phyloP scores from a whole-genome alignment of 2,329 filamentous ascomycete species.

The Dothideomycetes sp. region DNA sequence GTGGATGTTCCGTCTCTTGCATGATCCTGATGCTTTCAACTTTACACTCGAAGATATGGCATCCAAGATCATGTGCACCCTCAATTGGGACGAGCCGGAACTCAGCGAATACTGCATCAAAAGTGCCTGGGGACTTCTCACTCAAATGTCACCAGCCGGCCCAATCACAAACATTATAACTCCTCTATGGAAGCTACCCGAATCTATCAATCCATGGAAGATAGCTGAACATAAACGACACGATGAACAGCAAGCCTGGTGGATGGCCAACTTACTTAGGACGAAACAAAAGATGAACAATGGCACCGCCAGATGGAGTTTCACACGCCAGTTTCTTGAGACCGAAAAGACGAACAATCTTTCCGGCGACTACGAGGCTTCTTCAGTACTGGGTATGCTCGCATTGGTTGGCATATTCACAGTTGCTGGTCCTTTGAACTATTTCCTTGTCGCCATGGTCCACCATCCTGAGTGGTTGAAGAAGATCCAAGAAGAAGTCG shows the following conservation, averaged over 20 bases:
- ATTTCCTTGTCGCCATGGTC: conserved; percentile 30
- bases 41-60: conserved; percentile 45
- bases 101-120: conserved; percentile 38
- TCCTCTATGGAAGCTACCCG: conserved; percentile 42
- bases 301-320: conserved; percentile 29
- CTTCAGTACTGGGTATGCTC: conserved; percentile 24
- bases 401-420: conserved; percentile 25
- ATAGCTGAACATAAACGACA: conserved; percentile 40
- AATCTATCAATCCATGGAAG: conserved; percentile 43
- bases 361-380: conserved; percentile 24
- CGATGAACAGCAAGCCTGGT: conserved; percentile 42
- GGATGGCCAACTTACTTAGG: conserved; percentile 35
- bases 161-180: conserved; percentile 47
- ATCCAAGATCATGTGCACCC: conserved; percentile 44
- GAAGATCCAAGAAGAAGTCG: conserved; percentile 34
- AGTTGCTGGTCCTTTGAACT: conserved; percentile 19
- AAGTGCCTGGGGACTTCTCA: conserved; percentile 45
- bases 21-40: conserved; percentile 40
- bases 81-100: conserved; percentile 43
- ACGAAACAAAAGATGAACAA: conserved; percentile 28
- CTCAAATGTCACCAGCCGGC: conserved; percentile 47
- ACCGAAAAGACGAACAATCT: conserved; percentile 23
- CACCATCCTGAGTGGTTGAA: conserved; percentile 38
- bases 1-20: conserved; percentile 38
- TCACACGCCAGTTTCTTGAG: conserved; percentile 33